These are phyloP conservation scores for Neocucurbitaria cava DNA, from an alignment of 2,329 filamentous ascomycete genomes.

Conservation along the genomic window DNA sequence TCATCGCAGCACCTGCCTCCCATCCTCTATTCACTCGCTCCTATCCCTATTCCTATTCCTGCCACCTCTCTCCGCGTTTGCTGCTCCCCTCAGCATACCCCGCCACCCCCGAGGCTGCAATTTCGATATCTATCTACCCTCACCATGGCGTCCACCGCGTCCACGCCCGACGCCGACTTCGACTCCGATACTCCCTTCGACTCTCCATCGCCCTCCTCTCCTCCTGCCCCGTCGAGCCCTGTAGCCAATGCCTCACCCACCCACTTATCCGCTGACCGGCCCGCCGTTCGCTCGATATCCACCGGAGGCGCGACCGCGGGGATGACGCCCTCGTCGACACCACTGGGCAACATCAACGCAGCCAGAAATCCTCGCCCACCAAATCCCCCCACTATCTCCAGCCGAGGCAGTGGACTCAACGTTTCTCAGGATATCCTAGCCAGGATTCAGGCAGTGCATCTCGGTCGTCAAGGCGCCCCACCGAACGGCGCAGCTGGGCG, in stretches of 20 bases:
- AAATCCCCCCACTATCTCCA: constrained; percentile 52
- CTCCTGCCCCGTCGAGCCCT: constrained; percentile 31
- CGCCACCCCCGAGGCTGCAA: constrained; percentile 22
- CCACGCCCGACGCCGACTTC: constrained; percentile 41
- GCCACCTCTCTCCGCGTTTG: constrained; percentile 5
- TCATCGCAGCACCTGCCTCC: constrained; percentile 19
- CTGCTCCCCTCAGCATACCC: constrained; percentile 14
- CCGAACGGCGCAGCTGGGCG: constrained; percentile 35
- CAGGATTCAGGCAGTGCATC: constrained; percentile 73
- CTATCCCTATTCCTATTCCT: constrained; percentile 16
- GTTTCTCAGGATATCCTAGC: constrained; percentile 69
- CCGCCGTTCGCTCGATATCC: constrained; percentile 65
- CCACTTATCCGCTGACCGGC: constrained; percentile 50
- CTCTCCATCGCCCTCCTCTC: constrained; percentile 40
- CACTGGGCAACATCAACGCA: constrained; percentile 77
- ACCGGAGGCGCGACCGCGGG: constrained; percentile 56
- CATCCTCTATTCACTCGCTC: constrained; percentile 5
- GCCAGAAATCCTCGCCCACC: constrained; percentile 61
- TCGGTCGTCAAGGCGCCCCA: constrained; percentile 68
- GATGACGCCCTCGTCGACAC: constrained; percentile 86
- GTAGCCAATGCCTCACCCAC: constrained; percentile 26
- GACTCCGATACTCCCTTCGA: constrained; percentile 43
- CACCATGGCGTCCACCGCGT: constrained; percentile 40
- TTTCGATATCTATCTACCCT: constrained; percentile 5
- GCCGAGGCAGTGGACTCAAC: constrained; percentile 59